Conservation (phyloP, 2,329 filamentous ascomycete species). For the Ambrosiella xylebori region DNA sequence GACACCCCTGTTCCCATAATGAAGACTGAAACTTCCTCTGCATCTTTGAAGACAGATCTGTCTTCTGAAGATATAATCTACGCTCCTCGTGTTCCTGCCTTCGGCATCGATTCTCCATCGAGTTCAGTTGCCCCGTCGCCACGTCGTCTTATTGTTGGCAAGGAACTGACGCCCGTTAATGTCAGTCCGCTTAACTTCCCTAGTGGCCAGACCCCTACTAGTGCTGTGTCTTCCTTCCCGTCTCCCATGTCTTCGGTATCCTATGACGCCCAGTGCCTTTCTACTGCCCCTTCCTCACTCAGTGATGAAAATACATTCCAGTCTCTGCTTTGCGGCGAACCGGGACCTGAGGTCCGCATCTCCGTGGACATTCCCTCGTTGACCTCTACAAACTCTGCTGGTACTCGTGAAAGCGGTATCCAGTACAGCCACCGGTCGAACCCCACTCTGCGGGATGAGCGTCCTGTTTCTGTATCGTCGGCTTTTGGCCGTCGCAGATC, state of each 20-base stretch:
- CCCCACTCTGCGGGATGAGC: constrained; percentile 35
- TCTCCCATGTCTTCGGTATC: constrained; percentile 54
- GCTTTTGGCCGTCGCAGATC: constrained; percentile 54
- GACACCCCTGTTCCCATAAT: constrained; percentile 15
- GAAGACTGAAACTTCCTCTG: constrained; percentile 31
- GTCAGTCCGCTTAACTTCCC: constrained; percentile 29
- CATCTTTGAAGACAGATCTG: constrained; percentile 25
- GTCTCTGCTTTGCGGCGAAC: constrained; percentile 55
- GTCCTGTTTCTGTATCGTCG: constrained; percentile 44
- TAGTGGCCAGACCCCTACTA: constrained; percentile 32
- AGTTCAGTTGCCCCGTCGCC: constrained; percentile 30
- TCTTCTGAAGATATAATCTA: constrained; percentile 29
- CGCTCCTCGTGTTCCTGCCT: constrained; percentile 18
- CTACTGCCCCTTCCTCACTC: constrained; percentile 57
- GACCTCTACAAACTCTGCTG: constrained; percentile 62
- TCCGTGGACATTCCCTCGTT: constrained; percentile 58
- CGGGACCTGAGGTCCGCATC: constrained; percentile 52
- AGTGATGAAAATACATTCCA: constrained; percentile 55
- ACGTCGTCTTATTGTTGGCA: constrained; percentile 23
- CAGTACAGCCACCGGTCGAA: constrained; percentile 17
- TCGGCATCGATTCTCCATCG: constrained; percentile 18
- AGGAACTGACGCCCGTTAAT: constrained; percentile 35
- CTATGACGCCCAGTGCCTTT: constrained; percentile 55
- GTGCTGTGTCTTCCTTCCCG: constrained; percentile 50
- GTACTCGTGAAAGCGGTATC: constrained; percentile 49